Evolutionary conservation across 495 filamentous ascomycete genomes (phyloP).

Genomic region (Hypoxylon crocopeplum): DNA sequence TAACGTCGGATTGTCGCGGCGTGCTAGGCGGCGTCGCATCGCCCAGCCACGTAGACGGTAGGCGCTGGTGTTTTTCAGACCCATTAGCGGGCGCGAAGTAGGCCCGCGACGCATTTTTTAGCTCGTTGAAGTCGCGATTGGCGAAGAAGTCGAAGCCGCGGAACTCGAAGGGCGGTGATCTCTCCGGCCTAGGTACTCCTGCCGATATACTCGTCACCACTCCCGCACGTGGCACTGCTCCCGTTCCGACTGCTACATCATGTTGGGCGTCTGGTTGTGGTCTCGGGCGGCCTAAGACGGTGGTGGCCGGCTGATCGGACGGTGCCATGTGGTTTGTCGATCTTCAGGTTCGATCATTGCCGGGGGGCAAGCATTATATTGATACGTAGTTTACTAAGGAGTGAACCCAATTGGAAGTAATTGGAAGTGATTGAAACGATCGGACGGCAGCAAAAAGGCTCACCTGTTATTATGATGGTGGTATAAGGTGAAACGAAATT

Average conservation of each 20-base stretch:
- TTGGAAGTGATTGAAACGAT: slow-evolving; percentile 22
- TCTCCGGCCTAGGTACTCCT: neutral
- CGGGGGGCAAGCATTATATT: slow-evolving; percentile 27
- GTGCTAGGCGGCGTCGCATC: slow-evolving; percentile 37
- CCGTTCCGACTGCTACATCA: neutral
- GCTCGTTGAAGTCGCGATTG: slow-evolving; percentile 39
- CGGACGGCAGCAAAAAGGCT: slow-evolving; percentile 28
- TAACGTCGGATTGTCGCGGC: slow-evolving; percentile 25
- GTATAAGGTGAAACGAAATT: neutral
- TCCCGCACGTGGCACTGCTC: neutral
- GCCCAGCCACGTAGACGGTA: slow-evolving; percentile 40
- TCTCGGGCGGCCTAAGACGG: slow-evolving; percentile 20
- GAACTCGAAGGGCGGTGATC: slow-evolving; percentile 33
- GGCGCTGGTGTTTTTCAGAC: slow-evolving; percentile 26
- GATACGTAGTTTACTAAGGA: slow-evolving; percentile 9
- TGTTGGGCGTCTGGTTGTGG: neutral
- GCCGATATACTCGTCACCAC: slow-evolving; percentile 7
- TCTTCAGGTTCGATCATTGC: slow-evolving; percentile 19
- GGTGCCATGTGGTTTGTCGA: slow-evolving; percentile 22
- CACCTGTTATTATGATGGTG: neutral
- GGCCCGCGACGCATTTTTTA: slow-evolving; percentile 37
- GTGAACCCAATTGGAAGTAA: slow-evolving; percentile 3
- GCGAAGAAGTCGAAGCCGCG: slow-evolving; percentile 42
- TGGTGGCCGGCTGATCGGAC: slow-evolving; percentile 16
- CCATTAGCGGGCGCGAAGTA: slow-evolving; percentile 27